These are phyloP conservation scores for Aspergillus conjunctus DNA, from an alignment of 495 filamentous ascomycete species.

Conservation along the genomic window DNA sequence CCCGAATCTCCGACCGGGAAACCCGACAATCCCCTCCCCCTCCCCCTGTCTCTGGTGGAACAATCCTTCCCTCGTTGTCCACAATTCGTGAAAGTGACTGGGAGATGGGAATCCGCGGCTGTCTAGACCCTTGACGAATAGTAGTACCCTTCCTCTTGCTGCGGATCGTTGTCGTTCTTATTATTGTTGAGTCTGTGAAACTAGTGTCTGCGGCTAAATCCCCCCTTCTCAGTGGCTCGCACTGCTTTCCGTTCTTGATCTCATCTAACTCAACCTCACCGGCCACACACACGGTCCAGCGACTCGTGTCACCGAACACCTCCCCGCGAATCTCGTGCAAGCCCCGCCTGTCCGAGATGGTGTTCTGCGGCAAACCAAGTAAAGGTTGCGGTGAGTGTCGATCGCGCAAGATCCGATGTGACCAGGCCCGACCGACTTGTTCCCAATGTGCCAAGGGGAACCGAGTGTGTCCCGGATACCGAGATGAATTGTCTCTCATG, in stretches of 20 bases:
- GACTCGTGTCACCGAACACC: neutral
- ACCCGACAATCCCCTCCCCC: neutral
- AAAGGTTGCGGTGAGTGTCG: constrained; percentile 74
- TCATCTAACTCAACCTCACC: constrained; percentile 4
- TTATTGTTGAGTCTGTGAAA: neutral
- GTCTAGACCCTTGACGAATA: neutral
- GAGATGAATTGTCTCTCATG: constrained; percentile 67
- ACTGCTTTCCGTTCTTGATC: constrained; percentile 27
- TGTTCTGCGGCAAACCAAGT: constrained; percentile 74
- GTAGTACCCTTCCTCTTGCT: neutral
- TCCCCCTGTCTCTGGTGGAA: neutral
- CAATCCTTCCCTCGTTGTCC: neutral
- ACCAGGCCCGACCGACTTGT: constrained; percentile 64
- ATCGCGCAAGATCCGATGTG: constrained; percentile 67
- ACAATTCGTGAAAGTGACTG: neutral
- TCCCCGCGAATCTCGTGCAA: constrained; percentile 8
- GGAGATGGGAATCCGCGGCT: neutral
- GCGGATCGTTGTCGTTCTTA: neutral
- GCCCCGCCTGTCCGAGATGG: constrained; percentile 50
- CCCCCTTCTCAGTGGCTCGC: constrained; percentile 16
- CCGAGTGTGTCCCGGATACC: constrained; percentile 68
- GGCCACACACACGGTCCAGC: constrained; percentile 4
- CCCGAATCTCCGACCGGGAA: neutral
- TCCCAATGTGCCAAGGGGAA: constrained; percentile 69
- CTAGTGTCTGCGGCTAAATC: constrained; percentile 4